Conservation (phyloP, 176 grass and related monocot species). For the Aechmea fasciata region DNA sequence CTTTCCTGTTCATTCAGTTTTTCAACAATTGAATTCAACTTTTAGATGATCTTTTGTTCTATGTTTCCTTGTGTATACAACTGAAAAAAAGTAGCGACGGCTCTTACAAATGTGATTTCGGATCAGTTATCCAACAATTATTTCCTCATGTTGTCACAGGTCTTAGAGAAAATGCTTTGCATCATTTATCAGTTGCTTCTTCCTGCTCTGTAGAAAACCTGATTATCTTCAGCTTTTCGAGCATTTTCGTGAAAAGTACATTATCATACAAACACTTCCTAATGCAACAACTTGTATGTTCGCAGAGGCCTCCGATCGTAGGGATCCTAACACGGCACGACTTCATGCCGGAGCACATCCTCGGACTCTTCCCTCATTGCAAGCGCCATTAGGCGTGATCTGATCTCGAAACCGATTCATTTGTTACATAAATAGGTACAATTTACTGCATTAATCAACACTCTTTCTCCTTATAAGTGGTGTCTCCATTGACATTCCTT, state of each 20-base stretch:
- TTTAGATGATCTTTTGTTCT: background rate
- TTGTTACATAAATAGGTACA: no score
- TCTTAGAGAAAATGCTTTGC: no score
- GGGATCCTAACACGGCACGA: conserved; percentile 59
- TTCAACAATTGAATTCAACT: background rate
- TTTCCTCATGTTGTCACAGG: no score
- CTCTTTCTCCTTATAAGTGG: background rate
- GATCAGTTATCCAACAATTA: no score
- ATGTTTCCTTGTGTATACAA: background rate
- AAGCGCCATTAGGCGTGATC: background rate
- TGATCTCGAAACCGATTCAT: no score
- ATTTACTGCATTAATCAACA: background rate
- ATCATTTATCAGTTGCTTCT: no score
- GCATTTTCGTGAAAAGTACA: background rate
- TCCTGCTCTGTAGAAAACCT: no score
- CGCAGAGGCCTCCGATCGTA: conserved; percentile 41
- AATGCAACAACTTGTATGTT: background rate
- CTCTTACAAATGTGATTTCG: no score
- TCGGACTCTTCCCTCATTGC: conserved; percentile 22
- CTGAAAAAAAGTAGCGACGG: background rate
- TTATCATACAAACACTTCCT: background rate
- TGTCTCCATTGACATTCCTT: background rate
- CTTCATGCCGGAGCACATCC: conserved; percentile 61
- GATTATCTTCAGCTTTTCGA: no score
- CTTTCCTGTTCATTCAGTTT: background rate